These are phyloP conservation scores for Claviceps lovelessii DNA, from an alignment of 2,329 filamentous ascomycete genomes.

Conservation along the genomic window DNA sequence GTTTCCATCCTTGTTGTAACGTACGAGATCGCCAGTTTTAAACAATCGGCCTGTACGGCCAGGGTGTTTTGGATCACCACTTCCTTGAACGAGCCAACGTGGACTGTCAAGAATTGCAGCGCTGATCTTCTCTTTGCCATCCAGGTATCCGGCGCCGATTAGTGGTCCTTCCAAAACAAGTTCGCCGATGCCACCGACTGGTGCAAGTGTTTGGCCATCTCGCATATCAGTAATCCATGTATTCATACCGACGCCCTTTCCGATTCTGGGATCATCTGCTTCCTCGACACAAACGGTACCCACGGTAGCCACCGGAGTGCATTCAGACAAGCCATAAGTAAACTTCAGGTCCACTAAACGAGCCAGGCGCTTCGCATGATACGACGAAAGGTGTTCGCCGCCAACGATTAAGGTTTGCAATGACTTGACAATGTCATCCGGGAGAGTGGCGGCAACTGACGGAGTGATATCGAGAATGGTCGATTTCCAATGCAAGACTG, in stretches of 20 bases:
- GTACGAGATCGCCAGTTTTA: constrained; percentile 11
- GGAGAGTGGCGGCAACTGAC: neutral
- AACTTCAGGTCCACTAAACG: neutral
- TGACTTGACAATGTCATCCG: neutral
- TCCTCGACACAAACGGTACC: neutral
- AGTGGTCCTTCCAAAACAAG: constrained; percentile 14
- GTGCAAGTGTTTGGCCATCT: constrained; percentile 7
- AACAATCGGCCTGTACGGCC: constrained; percentile 8
- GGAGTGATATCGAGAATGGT: constrained; percentile 1
- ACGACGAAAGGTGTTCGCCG: neutral
- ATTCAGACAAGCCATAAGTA: neutral
- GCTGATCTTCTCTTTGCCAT: constrained; percentile 5
- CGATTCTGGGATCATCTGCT: constrained; percentile 4
- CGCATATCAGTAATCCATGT: constrained; percentile 12
- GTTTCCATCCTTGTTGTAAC: constrained; percentile 19
- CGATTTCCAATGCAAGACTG: neutral
- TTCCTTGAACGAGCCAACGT: constrained; percentile 4
- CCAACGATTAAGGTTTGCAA: neutral
- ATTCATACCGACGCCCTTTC: constrained; percentile 3
- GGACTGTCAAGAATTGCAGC: constrained; percentile 6
- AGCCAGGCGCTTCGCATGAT: neutral
- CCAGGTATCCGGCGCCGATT: constrained; percentile 12
- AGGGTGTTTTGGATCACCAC: constrained; percentile 1
- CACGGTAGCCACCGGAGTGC: neutral
- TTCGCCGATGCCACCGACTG: constrained; percentile 13